A percentile compares a stretch with the other conserved stretches of the same genome.
Conservation (phyloP, 2,329 filamentous ascomycete genomes). For the Podosphaera leucotricha region DNA sequence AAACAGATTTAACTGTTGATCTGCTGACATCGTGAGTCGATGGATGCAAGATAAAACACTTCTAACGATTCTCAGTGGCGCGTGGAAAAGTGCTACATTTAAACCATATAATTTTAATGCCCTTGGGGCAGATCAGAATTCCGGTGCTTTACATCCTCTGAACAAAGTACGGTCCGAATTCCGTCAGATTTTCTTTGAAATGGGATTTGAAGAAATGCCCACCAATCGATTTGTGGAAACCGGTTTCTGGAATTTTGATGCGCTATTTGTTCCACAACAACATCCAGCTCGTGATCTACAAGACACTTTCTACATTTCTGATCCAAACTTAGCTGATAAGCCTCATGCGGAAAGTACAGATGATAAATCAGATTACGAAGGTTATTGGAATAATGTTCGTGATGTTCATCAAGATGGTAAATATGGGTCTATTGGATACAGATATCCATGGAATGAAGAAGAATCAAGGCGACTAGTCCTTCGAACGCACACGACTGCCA, state of each 20-base stretch:
- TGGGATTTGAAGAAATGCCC: conserved; percentile 97
- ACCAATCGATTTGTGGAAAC: conserved; percentile 86
- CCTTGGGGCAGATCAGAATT: conserved; percentile 34
- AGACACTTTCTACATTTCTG: conserved; percentile 96
- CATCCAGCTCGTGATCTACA: conserved; percentile 92
- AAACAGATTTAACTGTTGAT: conserved; percentile 83
- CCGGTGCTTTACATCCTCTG: conserved; percentile 42
- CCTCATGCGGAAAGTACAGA: conserved; percentile 32
- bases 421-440: conserved; percentile 87
- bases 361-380: conserved; percentile 44
- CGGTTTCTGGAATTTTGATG: conserved; percentile 98
- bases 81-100: conserved; percentile 82
- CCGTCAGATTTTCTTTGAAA: conserved; percentile 95
- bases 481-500: conserved; percentile 85
- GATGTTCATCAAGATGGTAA: conserved; percentile 78
- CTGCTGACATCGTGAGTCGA: conserved; percentile 44
- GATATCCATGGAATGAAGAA: conserved; percentile 77
- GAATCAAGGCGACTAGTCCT: conserved; percentile 75
- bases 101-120: conserved; percentile 61
- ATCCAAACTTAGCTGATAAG: conserved; percentile 53
- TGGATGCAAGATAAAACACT: neutral
- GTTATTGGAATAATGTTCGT: conserved; percentile 74
- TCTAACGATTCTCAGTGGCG: conserved; percentile 26
- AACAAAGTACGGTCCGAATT: conserved; percentile 95
- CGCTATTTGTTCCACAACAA: conserved; percentile 90